A percentile compares a stretch with the other conserved stretches of the same genome.
Evolutionary conservation across 768 basidiomycete genomes (phyloP).

Genomic region (Lactifluus rugatus): DNA sequence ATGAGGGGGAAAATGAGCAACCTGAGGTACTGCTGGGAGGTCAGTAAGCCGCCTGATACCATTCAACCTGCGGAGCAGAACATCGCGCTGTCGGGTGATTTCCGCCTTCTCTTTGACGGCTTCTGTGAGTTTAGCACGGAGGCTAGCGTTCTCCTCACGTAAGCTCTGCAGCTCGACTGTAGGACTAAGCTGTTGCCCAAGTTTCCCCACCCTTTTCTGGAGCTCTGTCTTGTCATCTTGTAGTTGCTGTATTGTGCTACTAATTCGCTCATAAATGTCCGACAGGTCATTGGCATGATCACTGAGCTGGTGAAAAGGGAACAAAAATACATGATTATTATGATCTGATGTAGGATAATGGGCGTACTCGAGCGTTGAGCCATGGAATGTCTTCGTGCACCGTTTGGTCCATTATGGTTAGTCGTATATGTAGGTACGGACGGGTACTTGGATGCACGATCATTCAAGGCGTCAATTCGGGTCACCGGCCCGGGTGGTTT

Average conservation of each 20-base stretch:
- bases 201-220: slow-evolving; percentile 28
- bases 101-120: slow-evolving; percentile 7
- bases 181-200: slow-evolving; percentile 28
- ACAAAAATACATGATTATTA: neutral
- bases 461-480: no score
- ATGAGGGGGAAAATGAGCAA: neutral
- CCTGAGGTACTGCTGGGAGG: neutral
- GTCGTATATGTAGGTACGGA: no score
- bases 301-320: neutral
- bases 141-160: slow-evolving; percentile 14
- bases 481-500: no score
- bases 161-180: slow-evolving; percentile 11
- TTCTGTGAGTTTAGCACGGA: slow-evolving; percentile 5
- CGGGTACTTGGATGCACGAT: no score
- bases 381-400: slow-evolving; percentile 10
- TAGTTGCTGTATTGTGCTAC: slow-evolving; percentile 19
- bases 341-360: neutral
- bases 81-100: slow-evolving; percentile 10
- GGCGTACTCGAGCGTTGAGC: slow-evolving; percentile 3
- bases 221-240: slow-evolving; percentile 23
- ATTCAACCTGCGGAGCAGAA: slow-evolving; percentile 4
- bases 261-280: slow-evolving; percentile 27
- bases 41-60: slow-evolving; percentile 7
- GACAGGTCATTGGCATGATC: neutral
- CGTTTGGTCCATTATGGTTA: slow-evolving; percentile 1